A percentile compares a stretch with the other conserved stretches of the same genome.
Evolutionary conservation across 768 basidiomycete genomes (phyloP).

Genomic region (Rhodotorula babjevae): DNA sequence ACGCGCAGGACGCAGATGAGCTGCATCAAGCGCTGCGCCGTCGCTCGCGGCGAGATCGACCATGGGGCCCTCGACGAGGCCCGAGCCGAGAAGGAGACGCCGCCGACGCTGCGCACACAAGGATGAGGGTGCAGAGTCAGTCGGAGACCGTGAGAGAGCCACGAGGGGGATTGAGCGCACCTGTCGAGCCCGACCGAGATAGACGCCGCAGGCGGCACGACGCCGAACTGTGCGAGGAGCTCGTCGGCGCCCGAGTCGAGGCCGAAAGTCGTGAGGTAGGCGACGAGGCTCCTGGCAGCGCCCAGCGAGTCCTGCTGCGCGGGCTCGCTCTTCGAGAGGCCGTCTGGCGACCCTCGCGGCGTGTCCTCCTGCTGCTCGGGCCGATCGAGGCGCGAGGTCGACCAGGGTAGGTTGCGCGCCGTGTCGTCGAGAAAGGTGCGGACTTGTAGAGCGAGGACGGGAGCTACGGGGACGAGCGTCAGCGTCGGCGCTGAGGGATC

Average conservation of each 20-base stretch:
- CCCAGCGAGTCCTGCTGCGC: constrained; percentile 50
- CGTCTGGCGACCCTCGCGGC: constrained; percentile 39
- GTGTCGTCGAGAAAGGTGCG: constrained; percentile 6
- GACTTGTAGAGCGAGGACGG: constrained; percentile 26
- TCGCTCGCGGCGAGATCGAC: constrained; percentile 66
- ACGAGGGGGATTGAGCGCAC: constrained; percentile 11
- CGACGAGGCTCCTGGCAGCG: constrained; percentile 60
- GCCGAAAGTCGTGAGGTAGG: constrained; percentile 63
- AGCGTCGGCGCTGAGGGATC: not conserved
- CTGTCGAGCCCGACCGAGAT: constrained; percentile 35
- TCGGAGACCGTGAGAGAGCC: not conserved
- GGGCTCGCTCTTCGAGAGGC: not conserved
- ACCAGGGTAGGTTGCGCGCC: constrained; percentile 18
- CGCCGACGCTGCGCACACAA: not conserved
- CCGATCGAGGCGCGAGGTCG: constrained; percentile 21
- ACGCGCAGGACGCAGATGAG: constrained; percentile 65
- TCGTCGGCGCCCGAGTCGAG: constrained; percentile 66
- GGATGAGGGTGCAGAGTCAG: not conserved
- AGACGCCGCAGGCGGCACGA: constrained; percentile 47
- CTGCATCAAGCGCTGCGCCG: constrained; percentile 65
- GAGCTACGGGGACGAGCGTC: constrained; percentile 14
- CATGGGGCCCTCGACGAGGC: constrained; percentile 55
- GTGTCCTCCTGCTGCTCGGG: constrained; percentile 36
- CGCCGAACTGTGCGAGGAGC: constrained; percentile 60
- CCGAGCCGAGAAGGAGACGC: not conserved